Evolutionary conservation across 441 rosid genomes (phyloP).

Genomic region (Eutrema salsugineum): DNA sequence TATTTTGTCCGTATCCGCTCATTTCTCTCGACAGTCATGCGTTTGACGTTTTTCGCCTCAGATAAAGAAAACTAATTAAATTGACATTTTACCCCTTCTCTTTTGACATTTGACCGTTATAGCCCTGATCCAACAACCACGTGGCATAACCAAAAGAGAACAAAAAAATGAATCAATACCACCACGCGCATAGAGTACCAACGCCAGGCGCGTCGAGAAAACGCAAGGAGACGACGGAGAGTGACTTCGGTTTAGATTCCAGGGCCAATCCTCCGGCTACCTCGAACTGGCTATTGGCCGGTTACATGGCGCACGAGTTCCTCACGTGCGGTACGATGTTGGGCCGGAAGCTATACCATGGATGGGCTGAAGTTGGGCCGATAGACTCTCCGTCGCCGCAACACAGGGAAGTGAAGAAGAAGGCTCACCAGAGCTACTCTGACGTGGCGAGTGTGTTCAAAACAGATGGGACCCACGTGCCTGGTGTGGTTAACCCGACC

Average conservation of each 20-base stretch:
- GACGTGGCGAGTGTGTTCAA: constrained; percentile 68
- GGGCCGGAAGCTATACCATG: constrained; percentile 49
- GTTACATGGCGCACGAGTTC: constrained; percentile 82
- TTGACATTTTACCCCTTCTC: constrained; percentile 32
- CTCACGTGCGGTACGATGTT: constrained; percentile 61
- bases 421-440: constrained; percentile 38
- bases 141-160: constrained; percentile 32
- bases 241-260: constrained; percentile 4
- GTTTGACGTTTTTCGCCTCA: constrained; percentile 11
- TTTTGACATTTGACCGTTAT: constrained; percentile 5
- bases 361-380: constrained; percentile 33
- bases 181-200: constrained; percentile 37
- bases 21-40: not conserved
- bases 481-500: constrained; percentile 65
- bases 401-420: constrained; percentile 25
- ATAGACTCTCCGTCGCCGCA: constrained; percentile 22
- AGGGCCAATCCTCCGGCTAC: constrained; percentile 25
- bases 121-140: constrained; percentile 15
- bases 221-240: constrained; percentile 53
- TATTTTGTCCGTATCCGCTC: constrained; percentile 16
- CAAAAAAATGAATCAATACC: constrained; percentile 39
- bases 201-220: constrained; percentile 49
- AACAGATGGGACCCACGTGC: constrained; percentile 54
- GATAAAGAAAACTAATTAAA: not conserved
- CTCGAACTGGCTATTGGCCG: constrained; percentile 58